Conservation (phyloP, 2,329 filamentous ascomycete species). For the Fusarium haematococcum region DNA sequence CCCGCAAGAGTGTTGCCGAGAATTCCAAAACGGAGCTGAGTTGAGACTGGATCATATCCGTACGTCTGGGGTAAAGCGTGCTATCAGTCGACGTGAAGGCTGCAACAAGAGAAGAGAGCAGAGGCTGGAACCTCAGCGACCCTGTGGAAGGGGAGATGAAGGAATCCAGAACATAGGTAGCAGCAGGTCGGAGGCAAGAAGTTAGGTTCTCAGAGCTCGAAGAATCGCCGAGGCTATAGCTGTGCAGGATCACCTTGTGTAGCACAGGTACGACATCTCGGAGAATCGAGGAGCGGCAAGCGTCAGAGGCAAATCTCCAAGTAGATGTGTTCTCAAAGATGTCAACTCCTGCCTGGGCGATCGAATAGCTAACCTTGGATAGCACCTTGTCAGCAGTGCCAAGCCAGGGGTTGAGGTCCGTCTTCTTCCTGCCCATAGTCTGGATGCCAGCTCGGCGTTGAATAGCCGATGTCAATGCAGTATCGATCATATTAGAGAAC, state of each 20-base stretch:
- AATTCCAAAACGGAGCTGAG: constrained; percentile 74
- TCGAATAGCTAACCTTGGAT: constrained; percentile 75
- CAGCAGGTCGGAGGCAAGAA: constrained; percentile 76
- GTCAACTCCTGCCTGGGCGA: constrained; percentile 82
- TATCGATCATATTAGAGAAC: constrained; percentile 80
- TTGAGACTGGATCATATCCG: constrained; percentile 69
- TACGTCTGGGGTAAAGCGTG: constrained; percentile 70
- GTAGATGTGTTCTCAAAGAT: constrained; percentile 86
- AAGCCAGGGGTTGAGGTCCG: constrained; percentile 68
- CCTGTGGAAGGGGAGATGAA: constrained; percentile 79
- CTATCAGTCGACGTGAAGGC: constrained; percentile 62
- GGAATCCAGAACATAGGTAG: constrained; percentile 79
- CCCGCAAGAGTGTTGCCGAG: constrained; percentile 76
- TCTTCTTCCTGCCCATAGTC: constrained; percentile 58
- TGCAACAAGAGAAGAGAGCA: constrained; percentile 75
- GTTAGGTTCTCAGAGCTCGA: constrained; percentile 61
- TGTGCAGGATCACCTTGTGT: constrained; percentile 76
- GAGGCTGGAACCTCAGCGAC: constrained; percentile 80
- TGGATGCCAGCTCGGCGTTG: constrained; percentile 71
- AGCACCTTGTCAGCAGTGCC: constrained; percentile 84
- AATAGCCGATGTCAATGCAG: constrained; percentile 77
- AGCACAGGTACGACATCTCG: constrained; percentile 76
- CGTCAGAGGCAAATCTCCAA: constrained; percentile 81
- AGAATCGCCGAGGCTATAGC: constrained; percentile 79
- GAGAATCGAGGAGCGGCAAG: constrained; percentile 77